Conservation (phyloP, 805 yeast genomes). For the Ogataea pignaliae region DNA sequence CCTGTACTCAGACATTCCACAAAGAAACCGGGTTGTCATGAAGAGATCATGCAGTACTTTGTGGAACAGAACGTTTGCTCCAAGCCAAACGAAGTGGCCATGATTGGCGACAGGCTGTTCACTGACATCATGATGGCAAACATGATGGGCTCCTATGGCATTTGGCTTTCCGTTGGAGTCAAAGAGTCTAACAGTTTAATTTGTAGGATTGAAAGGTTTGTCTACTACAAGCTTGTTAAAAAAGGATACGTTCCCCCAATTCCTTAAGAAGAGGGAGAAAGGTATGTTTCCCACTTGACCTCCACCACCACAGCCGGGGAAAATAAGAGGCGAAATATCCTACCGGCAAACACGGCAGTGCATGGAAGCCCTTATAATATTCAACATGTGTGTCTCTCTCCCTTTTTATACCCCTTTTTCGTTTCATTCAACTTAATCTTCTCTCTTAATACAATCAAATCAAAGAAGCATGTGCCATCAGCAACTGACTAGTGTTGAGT, state of each 20-base stretch:
- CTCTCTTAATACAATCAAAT: too few relatives aligned
- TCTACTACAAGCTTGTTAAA: slow-evolving; percentile 12
- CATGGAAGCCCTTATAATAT: background rate
- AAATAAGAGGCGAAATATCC: too few relatives aligned
- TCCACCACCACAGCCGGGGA: background rate
- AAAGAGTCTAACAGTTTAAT: slow-evolving; percentile 44
- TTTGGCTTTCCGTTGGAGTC: slow-evolving; percentile 85
- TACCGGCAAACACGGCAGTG: too few relatives aligned
- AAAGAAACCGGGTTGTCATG: slow-evolving; percentile 78
- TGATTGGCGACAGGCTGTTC: slow-evolving; percentile 86
- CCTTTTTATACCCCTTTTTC: background rate
- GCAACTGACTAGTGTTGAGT: too few relatives aligned
- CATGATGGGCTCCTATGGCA: slow-evolving; percentile 79
- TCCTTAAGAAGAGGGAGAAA: background rate
- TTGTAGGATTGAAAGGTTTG: slow-evolving; percentile 48
- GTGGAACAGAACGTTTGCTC: slow-evolving; percentile 39
- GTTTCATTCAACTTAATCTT: too few relatives aligned
- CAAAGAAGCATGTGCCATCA: too few relatives aligned
- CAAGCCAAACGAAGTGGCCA: slow-evolving; percentile 62
- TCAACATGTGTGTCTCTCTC: too few relatives aligned
- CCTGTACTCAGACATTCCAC: slow-evolving; percentile 65
- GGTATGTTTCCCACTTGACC: background rate
- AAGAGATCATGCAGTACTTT: slow-evolving; percentile 63
- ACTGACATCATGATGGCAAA: slow-evolving; percentile 95
- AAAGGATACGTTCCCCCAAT: slow-evolving; percentile 1